phyloP scores from a whole-genome alignment of 768 basidiomycete genomes.

The Pleurotus citrinopileatus region DNA sequence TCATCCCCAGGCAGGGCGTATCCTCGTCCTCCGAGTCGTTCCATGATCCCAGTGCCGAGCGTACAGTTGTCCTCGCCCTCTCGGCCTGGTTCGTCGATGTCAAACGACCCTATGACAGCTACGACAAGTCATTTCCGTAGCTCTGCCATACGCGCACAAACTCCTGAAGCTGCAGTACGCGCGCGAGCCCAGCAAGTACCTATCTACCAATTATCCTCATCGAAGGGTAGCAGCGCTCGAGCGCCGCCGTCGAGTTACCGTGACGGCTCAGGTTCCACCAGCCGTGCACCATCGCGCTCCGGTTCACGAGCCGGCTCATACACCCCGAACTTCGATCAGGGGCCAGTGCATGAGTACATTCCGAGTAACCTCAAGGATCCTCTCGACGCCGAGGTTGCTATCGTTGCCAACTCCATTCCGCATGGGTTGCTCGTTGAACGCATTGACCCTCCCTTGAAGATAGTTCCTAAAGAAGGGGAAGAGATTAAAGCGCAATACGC shows the following conservation, averaged over 20 bases:
- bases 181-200: constrained; percentile 60
- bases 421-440: constrained; percentile 80
- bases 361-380: constrained; percentile 72
- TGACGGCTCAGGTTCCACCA: constrained; percentile 40
- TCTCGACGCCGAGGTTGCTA: constrained; percentile 76
- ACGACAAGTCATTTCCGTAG: constrained; percentile 38
- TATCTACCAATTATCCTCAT: constrained; percentile 43
- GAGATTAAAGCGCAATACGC: constrained; percentile 85
- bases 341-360: constrained; percentile 59
- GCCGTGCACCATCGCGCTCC: constrained; percentile 62
- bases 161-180: constrained; percentile 62
- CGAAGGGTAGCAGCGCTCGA: constrained; percentile 36
- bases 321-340: constrained; percentile 55
- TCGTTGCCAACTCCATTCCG: constrained; percentile 68
- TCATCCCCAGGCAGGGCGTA: constrained; percentile 42
- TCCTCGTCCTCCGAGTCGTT: constrained; percentile 76
- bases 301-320: constrained; percentile 63
- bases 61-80: constrained; percentile 69
- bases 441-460: constrained; percentile 72
- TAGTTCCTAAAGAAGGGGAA: constrained; percentile 65
- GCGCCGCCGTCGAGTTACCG: constrained; percentile 78
- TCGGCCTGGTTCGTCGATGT: constrained; percentile 70
- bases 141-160: constrained; percentile 54
- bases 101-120: constrained; percentile 48
- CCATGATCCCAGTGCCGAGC: constrained; percentile 79